Percentiles rank a stretch among this genome's conserved stretches.
These are phyloP conservation scores for Leccinum longicurvipes DNA, from an alignment of 768 basidiomycete species.

Conservation along the genomic window DNA sequence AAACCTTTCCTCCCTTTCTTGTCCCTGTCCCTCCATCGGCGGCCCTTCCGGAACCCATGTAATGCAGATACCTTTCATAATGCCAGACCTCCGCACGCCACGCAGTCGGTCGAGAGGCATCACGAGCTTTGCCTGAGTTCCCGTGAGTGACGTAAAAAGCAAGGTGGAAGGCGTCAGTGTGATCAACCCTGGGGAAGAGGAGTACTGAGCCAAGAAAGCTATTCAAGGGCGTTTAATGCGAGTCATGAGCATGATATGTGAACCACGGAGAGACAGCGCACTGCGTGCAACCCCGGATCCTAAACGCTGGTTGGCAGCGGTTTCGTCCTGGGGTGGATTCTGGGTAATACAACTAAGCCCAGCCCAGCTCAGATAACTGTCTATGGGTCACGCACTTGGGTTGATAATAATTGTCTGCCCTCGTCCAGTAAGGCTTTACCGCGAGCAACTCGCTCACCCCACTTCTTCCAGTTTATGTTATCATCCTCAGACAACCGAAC, in stretches of 20 bases:
- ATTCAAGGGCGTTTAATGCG: constrained; percentile 1
- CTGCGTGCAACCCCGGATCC: constrained; percentile 31
- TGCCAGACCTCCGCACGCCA: constrained; percentile 55
- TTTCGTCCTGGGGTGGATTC: constrained; percentile 2
- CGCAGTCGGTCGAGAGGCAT: constrained; percentile 47
- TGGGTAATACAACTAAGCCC: background rate
- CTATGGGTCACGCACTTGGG: constrained; percentile 31
- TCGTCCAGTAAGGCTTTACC: constrained; percentile 45
- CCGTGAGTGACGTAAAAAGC: constrained; percentile 54
- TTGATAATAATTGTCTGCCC: constrained; percentile 38
- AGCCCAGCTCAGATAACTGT: constrained; percentile 7
- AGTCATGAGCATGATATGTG: background rate
- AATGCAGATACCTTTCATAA: constrained; percentile 52
- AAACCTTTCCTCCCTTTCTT: constrained; percentile 52
- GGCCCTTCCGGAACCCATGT: constrained; percentile 35
- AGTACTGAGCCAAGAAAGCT: constrained; percentile 63
- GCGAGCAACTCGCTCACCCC: constrained; percentile 44
- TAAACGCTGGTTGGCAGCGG: background rate
- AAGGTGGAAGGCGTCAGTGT: constrained; percentile 49
- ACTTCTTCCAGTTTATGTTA: constrained; percentile 54
- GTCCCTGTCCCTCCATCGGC: constrained; percentile 25
- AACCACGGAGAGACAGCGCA: constrained; percentile 18
- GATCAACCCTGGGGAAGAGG: constrained; percentile 54
- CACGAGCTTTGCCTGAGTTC: constrained; percentile 41
- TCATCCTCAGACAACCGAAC: constrained; percentile 7